Conservation (phyloP, 1,139 yeast species). For the Meyerozyma athensensis region DNA sequence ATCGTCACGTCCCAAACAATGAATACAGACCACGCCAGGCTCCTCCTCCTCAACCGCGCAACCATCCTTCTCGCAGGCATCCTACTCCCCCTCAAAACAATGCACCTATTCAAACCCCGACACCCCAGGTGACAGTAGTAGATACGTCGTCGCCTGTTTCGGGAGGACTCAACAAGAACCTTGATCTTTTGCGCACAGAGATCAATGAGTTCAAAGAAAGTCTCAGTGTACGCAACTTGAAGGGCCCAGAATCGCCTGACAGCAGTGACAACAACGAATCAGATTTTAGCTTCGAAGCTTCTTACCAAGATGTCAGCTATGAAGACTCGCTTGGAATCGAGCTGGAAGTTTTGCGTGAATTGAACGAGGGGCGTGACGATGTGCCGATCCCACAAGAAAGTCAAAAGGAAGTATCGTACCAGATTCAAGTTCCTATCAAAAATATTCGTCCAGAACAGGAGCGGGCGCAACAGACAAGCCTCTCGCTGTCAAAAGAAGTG, state of each 20-base stretch:
- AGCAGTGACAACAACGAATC: constrained; percentile 12
- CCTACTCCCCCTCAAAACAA: constrained; percentile 8
- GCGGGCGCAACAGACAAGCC: too few species aligned
- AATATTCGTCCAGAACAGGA: neutral
- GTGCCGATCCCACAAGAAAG: neutral
- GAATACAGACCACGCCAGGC: constrained; percentile 10
- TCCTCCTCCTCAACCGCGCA: constrained; percentile 9
- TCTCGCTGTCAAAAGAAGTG: too few species aligned
- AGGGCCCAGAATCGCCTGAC: constrained; percentile 5
- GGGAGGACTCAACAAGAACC: constrained; percentile 30
- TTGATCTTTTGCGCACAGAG: constrained; percentile 40
- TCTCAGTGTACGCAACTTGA: constrained; percentile 17
- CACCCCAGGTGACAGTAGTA: neutral
- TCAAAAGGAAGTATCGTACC: neutral
- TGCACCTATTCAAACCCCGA: constrained; percentile 3
- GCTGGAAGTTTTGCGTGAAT: constrained; percentile 19
- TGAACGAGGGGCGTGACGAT: constrained; percentile 3
- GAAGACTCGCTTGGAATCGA: constrained; percentile 41
- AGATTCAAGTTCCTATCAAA: neutral
- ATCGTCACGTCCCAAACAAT: constrained; percentile 8
- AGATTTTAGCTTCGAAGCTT: constrained; percentile 39
- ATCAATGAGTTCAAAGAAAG: constrained; percentile 46
- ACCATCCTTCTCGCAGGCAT: constrained; percentile 5
- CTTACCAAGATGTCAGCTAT: constrained; percentile 37
- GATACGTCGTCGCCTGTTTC: neutral